Percentiles rank a stretch among this genome's conserved stretches.
phyloP scores from a whole-genome alignment of 2,329 filamentous ascomycete genomes.

The Claviceps lovelessii region DNA sequence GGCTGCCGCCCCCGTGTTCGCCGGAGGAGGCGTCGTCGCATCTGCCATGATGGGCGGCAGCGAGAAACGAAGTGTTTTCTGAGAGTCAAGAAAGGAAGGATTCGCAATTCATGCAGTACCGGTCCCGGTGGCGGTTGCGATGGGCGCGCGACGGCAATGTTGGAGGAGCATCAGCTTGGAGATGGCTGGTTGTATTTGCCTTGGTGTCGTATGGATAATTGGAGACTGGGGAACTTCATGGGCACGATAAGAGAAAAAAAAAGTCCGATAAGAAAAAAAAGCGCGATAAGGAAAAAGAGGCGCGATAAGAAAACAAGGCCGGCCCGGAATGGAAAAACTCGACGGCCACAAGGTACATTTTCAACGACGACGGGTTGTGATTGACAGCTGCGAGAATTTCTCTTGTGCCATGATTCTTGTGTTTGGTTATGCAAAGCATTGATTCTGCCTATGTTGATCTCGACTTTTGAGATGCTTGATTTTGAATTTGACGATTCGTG shows the following conservation, averaged over 20 bases:
- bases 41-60: background rate
- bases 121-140: background rate
- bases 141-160: background rate
- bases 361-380: too few relatives aligned
- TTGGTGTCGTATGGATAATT: too few relatives aligned
- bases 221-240: background rate
- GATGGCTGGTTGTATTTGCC: background rate
- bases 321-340: slow-evolving; percentile 5
- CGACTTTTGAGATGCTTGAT: background rate
- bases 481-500: too few relatives aligned
- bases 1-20: slow-evolving; percentile 5
- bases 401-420: background rate
- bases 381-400: too few relatives aligned
- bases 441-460: background rate
- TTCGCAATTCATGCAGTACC: background rate
- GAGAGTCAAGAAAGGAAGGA: background rate
- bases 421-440: too few relatives aligned
- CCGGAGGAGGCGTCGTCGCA: background rate
- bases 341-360: background rate
- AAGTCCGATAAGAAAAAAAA: slow-evolving; percentile 11
- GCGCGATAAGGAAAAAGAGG: slow-evolving; percentile 1
- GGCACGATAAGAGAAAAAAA: slow-evolving; percentile 8
- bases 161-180: background rate
- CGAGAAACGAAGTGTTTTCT: background rate
- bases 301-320: slow-evolving; percentile 9